Base-by-base conservation (phyloP, 2,329 filamentous ascomycete species). In the Neopestalotiopsis clavispora region DNA sequence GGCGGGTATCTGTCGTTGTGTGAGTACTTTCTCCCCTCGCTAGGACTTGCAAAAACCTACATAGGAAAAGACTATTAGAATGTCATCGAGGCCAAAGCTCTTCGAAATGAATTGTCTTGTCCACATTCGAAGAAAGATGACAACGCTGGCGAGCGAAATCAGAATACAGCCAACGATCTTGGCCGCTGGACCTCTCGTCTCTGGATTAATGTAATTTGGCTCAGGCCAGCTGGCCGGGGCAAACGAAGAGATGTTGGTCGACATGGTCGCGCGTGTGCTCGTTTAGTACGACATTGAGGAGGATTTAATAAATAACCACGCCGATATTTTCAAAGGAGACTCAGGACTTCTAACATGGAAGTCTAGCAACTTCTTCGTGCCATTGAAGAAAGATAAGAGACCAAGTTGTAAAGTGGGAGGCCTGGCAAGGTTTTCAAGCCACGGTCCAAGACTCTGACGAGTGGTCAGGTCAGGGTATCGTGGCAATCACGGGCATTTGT, bases 51-150 rank as follows among this genome's bases (percentile, higher is more conserved):
- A 7, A 12, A 4, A 38, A 69, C 75, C 56, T 74, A 82, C 78
- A 66, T 77, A 81, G 70, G 81, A 79, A n/a, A 78, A 45, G 14
- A 78, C 67, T 56, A 82, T 80, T 14, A 82, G 74, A 13, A 78
- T 69, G 68, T 82, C 81, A 52, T 83, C 78, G 28, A 72, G 69
- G 17, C 77, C 75, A 59, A 78, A 72, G 9, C 74, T 74, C 10
- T 74, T 73, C 4, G 78, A 77, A 23, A 79, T 79, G 10, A 67
- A 69, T 57, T 69, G 68, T 32, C 78, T 74, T 14, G 78, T 76
- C 65, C 76, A 79, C 28, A 79, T 65, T 10, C 78, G 75, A 12
- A 79, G 67, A 28, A 68, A 69, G 4, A 80, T 65, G 32, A 78
- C 23, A 4, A 72, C 10, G 0, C 75, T 77, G 30, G 75, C 74